Conservation (phyloP, 768 basidiomycete genomes). For the Naganishia randhawae region DNA sequence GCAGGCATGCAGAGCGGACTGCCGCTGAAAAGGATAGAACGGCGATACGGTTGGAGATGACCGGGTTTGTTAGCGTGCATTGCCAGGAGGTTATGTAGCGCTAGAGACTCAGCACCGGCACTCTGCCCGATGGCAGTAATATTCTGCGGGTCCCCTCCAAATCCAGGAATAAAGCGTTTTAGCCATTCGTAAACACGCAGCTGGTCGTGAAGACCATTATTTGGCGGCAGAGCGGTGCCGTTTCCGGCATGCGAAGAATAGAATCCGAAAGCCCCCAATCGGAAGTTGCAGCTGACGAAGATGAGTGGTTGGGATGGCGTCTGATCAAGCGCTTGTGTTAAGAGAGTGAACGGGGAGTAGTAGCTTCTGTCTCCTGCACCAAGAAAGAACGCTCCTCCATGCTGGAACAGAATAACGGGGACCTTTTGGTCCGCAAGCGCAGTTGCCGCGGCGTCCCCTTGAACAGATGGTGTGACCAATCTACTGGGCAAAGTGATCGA, state of each 20-base stretch:
- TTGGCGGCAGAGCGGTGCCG: conserved; percentile 5
- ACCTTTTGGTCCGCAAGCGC: neutral
- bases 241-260: conserved; percentile 12
- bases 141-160: conserved; percentile 32
- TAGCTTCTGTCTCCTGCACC: conserved; percentile 19
- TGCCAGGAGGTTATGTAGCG: conserved; percentile 7
- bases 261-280: conserved; percentile 29
- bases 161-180: conserved; percentile 23
- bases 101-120: conserved; percentile 23
- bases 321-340: neutral
- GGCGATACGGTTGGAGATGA: neutral
- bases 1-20: conserved; percentile 26
- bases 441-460: too few relatives aligned
- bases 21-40: conserved; percentile 16
- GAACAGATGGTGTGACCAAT: too few relatives aligned
- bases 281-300: conserved; percentile 31
- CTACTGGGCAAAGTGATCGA: neutral
- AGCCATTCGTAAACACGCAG: conserved; percentile 31
- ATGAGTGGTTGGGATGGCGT: conserved; percentile 21
- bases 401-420: conserved; percentile 15
- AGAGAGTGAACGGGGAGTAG: conserved; percentile 12
- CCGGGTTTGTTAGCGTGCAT: neutral
- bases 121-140: conserved; percentile 30
- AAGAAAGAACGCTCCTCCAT: conserved; percentile 27
- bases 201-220: conserved; percentile 29